These are phyloP conservation scores for Kingdonia uniflora DNA, from an alignment of 164 flowering plant species.

Conservation along the genomic window DNA sequence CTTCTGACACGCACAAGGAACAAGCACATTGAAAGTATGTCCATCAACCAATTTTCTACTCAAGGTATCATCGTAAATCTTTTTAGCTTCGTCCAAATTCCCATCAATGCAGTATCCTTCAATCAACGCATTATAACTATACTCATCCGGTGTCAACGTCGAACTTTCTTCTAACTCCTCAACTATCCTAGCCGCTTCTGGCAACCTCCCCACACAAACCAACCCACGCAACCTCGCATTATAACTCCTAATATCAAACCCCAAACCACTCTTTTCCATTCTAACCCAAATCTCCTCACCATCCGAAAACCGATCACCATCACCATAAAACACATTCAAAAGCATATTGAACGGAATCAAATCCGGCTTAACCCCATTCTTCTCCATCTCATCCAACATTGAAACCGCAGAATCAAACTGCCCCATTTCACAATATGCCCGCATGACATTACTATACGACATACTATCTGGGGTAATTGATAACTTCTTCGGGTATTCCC, in stretches of 20 bases:
- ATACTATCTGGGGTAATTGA: conserved; percentile 24
- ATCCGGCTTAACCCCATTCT: conserved; percentile 31
- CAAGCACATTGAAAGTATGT: too few species aligned
- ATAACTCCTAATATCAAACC: conserved; percentile 31
- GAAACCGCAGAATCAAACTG: conserved; percentile 25
- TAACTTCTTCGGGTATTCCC: conserved; percentile 23
- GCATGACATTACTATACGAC: conserved; percentile 36
- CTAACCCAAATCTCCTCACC: conserved; percentile 47
- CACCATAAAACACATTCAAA: conserved; percentile 20
- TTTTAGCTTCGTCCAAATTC: conserved; percentile 27
- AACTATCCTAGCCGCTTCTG: conserved; percentile 26
- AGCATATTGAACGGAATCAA: conserved; percentile 35
- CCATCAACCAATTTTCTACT: not conserved
- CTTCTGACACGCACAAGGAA: conserved; percentile 27
- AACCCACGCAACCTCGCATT: conserved; percentile 34
- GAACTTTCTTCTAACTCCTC: conserved; percentile 22
- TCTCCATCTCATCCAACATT: conserved; percentile 38
- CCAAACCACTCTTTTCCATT: conserved; percentile 26
- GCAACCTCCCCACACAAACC: conserved; percentile 11
- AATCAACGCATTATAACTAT: conserved; percentile 27
- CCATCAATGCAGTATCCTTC: conserved; percentile 26
- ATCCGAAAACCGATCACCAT: conserved; percentile 17
- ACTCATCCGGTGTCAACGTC: conserved; percentile 25
- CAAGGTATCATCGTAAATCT: conserved; percentile 23
- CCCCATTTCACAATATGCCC: conserved; percentile 33